Conservation (phyloP, 139 green algal genomes). For the Tetradesmus lagerheimii region DNA sequence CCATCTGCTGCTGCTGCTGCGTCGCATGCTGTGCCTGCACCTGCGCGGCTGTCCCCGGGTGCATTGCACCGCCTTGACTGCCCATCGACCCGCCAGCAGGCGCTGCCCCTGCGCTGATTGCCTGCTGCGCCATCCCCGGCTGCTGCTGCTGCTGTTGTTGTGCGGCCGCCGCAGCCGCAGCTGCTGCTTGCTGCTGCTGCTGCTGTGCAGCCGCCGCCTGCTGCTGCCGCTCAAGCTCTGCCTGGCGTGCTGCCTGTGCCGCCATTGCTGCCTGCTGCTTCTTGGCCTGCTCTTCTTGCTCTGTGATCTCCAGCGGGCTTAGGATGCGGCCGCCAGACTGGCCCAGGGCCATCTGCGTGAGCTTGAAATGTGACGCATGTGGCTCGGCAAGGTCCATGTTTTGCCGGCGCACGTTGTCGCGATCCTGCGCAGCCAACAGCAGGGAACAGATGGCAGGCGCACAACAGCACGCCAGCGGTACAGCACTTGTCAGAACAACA, state of each 20-base stretch:
- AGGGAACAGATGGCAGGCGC: background rate
- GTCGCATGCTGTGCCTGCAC: constrained; percentile 24
- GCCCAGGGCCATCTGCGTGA: constrained; percentile 28
- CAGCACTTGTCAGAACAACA: background rate
- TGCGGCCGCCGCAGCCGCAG: background rate
- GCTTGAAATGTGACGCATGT: constrained; percentile 38
- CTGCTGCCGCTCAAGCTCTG: constrained; percentile 15
- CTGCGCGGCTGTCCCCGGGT: constrained; percentile 3
- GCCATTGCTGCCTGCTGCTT: constrained; percentile 31
- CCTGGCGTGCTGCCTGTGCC: background rate
- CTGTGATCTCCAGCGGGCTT: constrained; percentile 39
- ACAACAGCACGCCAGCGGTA: background rate
- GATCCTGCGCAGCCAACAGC: constrained; percentile 14
- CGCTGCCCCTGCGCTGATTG: background rate
- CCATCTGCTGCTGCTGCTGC: constrained; percentile 37
- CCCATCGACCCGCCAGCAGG: background rate
- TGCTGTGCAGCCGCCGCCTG: constrained; percentile 32
- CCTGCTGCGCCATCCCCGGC: constrained; percentile 14
- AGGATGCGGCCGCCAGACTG: constrained; percentile 47
- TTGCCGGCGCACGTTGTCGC: background rate
- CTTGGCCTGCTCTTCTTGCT: constrained; percentile 20
- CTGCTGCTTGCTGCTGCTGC: constrained; percentile 27
- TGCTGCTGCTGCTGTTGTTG: constrained; percentile 42
- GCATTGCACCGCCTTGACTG: background rate
- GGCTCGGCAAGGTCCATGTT: constrained; percentile 1